These are phyloP conservation scores for Russula vinacea DNA, from an alignment of 768 basidiomycete species.

Conservation along the genomic window DNA sequence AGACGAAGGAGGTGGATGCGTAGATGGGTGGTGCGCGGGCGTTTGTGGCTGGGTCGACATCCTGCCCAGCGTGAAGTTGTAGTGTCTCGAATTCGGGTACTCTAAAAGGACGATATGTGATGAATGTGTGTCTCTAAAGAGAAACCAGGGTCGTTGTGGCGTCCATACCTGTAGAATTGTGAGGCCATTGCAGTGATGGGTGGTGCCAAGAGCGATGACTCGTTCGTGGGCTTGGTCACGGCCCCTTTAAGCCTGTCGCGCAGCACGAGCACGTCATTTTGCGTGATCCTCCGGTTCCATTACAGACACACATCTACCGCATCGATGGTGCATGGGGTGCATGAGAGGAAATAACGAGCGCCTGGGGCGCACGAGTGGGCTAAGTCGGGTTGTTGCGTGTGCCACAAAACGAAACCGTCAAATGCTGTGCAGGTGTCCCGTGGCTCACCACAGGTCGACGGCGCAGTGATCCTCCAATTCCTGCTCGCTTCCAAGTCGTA, in stretches of 20 bases:
- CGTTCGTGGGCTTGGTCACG: no score
- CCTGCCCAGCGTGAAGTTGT: slow-evolving; percentile 75
- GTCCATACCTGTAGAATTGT: slow-evolving; percentile 15
- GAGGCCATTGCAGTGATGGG: neutral
- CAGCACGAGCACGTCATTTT: neutral
- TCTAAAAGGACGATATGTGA: slow-evolving; percentile 28
- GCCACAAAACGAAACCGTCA: no score
- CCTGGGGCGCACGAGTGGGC: no score
- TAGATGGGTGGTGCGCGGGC: slow-evolving; percentile 80
- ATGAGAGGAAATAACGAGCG: no score
- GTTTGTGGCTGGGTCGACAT: slow-evolving; percentile 58
- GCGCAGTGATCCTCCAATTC: no score
- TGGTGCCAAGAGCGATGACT: no score
- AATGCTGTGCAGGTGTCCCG: no score
- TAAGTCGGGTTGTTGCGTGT: no score
- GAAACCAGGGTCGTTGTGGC: neutral
- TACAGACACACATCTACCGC: no score
- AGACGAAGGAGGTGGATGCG: slow-evolving; percentile 66
- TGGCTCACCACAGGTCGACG: no score
- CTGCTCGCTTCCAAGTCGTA: no score
- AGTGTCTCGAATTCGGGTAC: slow-evolving; percentile 74
- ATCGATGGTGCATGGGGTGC: no score
- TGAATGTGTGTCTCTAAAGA: neutral
- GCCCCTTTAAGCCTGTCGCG: neutral
- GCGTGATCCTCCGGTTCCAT: neutral